phyloP scores from a whole-genome alignment of 768 basidiomycete species.

The Hortiboletus flavorubellus region DNA sequence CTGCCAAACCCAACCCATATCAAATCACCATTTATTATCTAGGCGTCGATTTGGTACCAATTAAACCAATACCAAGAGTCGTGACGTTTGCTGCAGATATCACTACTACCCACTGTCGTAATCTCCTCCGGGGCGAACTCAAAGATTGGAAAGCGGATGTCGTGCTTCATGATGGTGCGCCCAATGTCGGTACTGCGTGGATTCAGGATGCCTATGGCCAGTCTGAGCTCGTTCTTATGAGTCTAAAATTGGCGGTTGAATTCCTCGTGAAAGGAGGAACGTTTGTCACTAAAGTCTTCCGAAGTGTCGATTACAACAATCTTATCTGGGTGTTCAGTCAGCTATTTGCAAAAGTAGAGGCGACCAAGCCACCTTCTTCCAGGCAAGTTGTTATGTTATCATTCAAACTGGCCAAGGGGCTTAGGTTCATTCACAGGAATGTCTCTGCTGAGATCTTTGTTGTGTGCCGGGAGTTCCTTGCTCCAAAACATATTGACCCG shows the following conservation, averaged over 20 bases:
- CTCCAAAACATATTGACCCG: constrained; percentile 94
- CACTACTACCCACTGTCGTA: constrained; percentile 87
- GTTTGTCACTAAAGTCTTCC: constrained; percentile 98
- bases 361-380: constrained; percentile 97
- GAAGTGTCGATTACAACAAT: constrained; percentile 97
- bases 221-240: constrained; percentile 94
- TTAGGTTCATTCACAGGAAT: constrained; percentile 52
- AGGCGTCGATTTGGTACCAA: constrained; percentile 96
- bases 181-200: constrained; percentile 99
- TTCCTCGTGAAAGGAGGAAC: constrained; percentile 91
- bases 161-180: constrained; percentile 97
- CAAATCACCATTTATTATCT: constrained; percentile 6
- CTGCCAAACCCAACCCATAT: constrained; percentile 2
- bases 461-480: constrained; percentile 91
- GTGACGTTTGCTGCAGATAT: constrained; percentile 93
- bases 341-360: constrained; percentile 93
- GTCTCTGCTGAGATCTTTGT: constrained; percentile 99
- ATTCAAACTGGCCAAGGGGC: background rate
- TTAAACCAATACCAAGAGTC: constrained; percentile 92
- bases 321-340: constrained; percentile 99
- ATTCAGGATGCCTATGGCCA: constrained; percentile 98
- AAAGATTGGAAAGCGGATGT: constrained; percentile 99
- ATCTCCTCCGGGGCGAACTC: constrained; percentile 78
- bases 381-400: constrained; percentile 48
- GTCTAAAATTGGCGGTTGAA: constrained; percentile 91